Evolutionary conservation across 441 rosid genomes (phyloP).

Genomic region (Dalechampia spathulata): DNA sequence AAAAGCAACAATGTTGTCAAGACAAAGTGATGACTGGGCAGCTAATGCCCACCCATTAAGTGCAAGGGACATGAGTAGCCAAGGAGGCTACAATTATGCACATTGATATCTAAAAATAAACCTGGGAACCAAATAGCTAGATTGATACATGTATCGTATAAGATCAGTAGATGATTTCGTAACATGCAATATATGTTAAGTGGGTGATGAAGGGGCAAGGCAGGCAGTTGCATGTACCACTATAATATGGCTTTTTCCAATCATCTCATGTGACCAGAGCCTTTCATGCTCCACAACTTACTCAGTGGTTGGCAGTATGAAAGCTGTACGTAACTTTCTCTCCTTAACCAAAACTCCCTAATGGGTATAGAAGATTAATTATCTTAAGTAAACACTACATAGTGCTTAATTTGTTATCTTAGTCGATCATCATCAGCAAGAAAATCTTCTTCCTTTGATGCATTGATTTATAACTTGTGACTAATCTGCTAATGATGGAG

Average conservation of each 20-base stretch:
- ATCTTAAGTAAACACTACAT: too few species aligned
- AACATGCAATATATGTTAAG: background rate
- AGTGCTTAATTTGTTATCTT: background rate
- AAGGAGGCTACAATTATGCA: background rate
- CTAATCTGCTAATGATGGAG: too few species aligned
- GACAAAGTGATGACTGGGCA: slow-evolving; percentile 14
- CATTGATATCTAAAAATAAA: too few species aligned
- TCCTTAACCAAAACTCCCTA: background rate
- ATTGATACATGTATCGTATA: too few species aligned
- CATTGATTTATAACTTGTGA: too few species aligned
- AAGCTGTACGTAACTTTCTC: slow-evolving; percentile 6
- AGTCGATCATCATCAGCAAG: too few species aligned
- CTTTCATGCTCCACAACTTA: slow-evolving; percentile 19
- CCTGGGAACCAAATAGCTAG: too few species aligned
- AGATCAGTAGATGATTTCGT: too few species aligned
- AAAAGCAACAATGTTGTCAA: background rate
- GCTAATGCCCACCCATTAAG: slow-evolving; percentile 10
- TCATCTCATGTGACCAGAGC: slow-evolving; percentile 24
- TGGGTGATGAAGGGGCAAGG: background rate
- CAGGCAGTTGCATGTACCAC: slow-evolving; percentile 4
- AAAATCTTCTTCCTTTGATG: too few species aligned
- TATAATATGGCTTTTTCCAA: slow-evolving; percentile 12
- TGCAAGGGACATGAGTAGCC: background rate
- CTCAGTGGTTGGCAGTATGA: slow-evolving; percentile 18
- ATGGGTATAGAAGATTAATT: background rate